phyloP scores from a whole-genome alignment of 75 land plant genomes.

The Pinus taeda region DNA sequence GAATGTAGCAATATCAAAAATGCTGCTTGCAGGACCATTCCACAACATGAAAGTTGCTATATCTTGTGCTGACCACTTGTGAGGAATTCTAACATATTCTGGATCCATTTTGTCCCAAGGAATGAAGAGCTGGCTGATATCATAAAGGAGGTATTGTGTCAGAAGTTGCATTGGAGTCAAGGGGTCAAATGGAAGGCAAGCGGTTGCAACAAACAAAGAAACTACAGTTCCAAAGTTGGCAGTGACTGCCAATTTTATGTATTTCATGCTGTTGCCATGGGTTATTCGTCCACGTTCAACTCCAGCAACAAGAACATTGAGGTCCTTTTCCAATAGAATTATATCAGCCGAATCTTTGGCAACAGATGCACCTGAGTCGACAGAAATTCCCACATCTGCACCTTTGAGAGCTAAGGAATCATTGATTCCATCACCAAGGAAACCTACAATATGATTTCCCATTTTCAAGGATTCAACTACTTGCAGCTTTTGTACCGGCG shows the following conservation, averaged over 20 bases:
- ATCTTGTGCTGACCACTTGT: constrained; percentile 36
- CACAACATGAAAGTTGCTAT: constrained; percentile 42
- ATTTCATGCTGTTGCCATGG: constrained; percentile 59
- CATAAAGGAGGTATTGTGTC: constrained; percentile 46
- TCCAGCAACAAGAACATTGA: constrained; percentile 63
- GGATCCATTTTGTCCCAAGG: constrained; percentile 68
- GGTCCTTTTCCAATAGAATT: constrained; percentile 58
- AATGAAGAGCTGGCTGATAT: constrained; percentile 46
- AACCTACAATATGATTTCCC: constrained; percentile 51
- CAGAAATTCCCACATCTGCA: constrained; percentile 65
- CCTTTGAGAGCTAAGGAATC: constrained; percentile 53
- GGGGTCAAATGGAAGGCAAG: constrained; percentile 36
- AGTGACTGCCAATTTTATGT: constrained; percentile 47
- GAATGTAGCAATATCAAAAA: constrained; percentile 37
- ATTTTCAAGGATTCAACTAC: constrained; percentile 40
- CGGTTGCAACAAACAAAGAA: constrained; percentile 41
- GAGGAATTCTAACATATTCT: constrained; percentile 40
- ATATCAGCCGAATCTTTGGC: constrained; percentile 55
- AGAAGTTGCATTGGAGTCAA: constrained; percentile 50
- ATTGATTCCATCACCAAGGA: constrained; percentile 60
- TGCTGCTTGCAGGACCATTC: constrained; percentile 40
- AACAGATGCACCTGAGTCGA: constrained; percentile 48
- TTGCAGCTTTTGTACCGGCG: constrained; percentile 49
- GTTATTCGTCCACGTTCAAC: constrained; percentile 48
- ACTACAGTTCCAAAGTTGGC: constrained; percentile 47